Evolutionary conservation across 2,329 filamentous ascomycete species (phyloP).

Genomic region (Teratosphaeria pseudoeucalypti): DNA sequence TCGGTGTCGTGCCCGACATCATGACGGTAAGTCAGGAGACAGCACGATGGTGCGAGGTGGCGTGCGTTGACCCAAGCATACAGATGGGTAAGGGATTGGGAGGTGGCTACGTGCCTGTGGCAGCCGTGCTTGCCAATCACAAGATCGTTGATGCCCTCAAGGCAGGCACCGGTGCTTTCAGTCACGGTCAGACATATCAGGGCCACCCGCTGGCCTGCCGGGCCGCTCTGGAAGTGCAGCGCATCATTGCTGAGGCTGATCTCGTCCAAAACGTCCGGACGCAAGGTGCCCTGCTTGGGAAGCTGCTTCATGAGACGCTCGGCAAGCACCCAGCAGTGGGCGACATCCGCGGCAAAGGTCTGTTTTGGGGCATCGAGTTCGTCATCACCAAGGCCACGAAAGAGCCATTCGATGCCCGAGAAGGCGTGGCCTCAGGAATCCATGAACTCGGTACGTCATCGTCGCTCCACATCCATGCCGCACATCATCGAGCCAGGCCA

Average conservation of each 20-base stretch:
- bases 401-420: slow-evolving; percentile 39
- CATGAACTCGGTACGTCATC: slow-evolving; percentile 39
- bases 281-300: slow-evolving; percentile 43
- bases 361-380: slow-evolving; percentile 52
- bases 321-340: slow-evolving; percentile 43
- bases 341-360: slow-evolving; percentile 49
- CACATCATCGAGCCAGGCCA: background rate
- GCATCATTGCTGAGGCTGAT: slow-evolving; percentile 46
- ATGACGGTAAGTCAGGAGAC: slow-evolving; percentile 34
- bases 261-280: slow-evolving; percentile 48
- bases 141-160: slow-evolving; percentile 42
- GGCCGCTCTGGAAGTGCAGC: slow-evolving; percentile 53
- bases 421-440: slow-evolving; percentile 38
- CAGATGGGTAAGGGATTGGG: slow-evolving; percentile 54
- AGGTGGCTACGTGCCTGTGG: slow-evolving; percentile 52
- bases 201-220: slow-evolving; percentile 50
- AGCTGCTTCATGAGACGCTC: slow-evolving; percentile 35
- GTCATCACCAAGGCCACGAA: slow-evolving; percentile 46
- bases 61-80: background rate
- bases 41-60: background rate
- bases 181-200: slow-evolving; percentile 55
- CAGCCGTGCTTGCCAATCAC: slow-evolving; percentile 47
- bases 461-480: background rate
- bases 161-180: slow-evolving; percentile 38
- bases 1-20: slow-evolving; percentile 51